Conservation (phyloP, 1,284 basidiomycete species). For the Leccinum fuscescens region DNA sequence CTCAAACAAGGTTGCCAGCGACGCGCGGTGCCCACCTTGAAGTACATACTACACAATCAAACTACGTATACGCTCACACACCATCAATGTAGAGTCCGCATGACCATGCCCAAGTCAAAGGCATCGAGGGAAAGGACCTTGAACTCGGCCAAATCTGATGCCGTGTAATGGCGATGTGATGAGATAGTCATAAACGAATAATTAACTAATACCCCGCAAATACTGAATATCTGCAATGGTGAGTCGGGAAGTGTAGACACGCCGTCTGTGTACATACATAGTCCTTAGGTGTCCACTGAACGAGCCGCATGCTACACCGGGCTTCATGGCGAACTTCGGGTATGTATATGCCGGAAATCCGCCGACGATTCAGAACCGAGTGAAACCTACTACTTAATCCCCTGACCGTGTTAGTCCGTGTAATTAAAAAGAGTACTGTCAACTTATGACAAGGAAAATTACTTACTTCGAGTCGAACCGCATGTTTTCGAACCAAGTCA, state of each 20-base stretch:
- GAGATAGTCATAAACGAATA: not conserved
- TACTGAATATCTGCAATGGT: not conserved
- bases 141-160: not conserved
- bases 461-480: no score
- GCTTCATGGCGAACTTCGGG: no score
- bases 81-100: no score
- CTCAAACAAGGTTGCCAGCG: no score
- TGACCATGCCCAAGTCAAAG: slow-evolving; percentile 3
- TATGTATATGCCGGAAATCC: no score
- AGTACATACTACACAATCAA: no score
- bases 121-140: not conserved
- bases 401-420: no score
- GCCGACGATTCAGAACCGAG: no score
- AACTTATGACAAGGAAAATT: no score
- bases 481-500: no score
- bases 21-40: no score
- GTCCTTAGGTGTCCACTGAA: not conserved
- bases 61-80: not conserved
- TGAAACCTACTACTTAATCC: no score
- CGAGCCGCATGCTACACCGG: not conserved
- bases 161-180: not conserved
- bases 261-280: not conserved
- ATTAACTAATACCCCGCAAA: not conserved
- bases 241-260: not conserved
- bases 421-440: not conserved